phyloP scores from a whole-genome alignment of 805 yeast species.

The Ogataea pignaliae region DNA sequence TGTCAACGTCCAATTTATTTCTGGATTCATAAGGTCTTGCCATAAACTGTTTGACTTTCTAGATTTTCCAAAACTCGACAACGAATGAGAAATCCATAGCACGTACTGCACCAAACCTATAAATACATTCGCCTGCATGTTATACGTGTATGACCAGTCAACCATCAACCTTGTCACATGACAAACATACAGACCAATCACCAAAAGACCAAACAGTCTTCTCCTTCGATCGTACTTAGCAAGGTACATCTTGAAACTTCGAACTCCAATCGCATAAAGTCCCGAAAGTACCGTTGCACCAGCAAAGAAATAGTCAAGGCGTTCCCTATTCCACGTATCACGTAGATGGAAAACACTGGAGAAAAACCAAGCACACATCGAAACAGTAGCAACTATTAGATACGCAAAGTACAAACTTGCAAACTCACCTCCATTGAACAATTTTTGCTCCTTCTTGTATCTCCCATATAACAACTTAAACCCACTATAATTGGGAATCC shows the following conservation, averaged over 20 bases:
- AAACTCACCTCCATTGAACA: conserved; percentile 16
- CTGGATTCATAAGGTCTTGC: conserved; percentile 22
- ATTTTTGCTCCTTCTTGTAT: conserved; percentile 15
- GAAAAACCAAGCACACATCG: conserved; percentile 86
- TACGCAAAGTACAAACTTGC: conserved; percentile 33
- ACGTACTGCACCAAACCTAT: conserved; percentile 75
- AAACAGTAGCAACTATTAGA: conserved; percentile 50
- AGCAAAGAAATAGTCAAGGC: conserved; percentile 88
- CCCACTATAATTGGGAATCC: conserved; percentile 58
- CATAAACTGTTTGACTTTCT: conserved; percentile 13
- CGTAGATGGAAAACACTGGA: conserved; percentile 86
- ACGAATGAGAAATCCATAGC: conserved; percentile 39
- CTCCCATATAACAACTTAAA: conserved; percentile 30
- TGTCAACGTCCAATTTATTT: conserved; percentile 39
- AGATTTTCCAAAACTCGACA: conserved; percentile 25
- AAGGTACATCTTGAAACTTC: conserved; percentile 58
- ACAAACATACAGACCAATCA: conserved; percentile 47
- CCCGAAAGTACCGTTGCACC: conserved; percentile 83
- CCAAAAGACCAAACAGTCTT: conserved; percentile 33
- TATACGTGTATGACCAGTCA: conserved; percentile 89
- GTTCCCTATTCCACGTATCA: conserved; percentile 75
- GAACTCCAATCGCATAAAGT: conserved; percentile 58
- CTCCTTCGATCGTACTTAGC: conserved; percentile 27
- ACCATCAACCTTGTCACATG: conserved; percentile 64
- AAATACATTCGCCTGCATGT: conserved; percentile 83